These are phyloP conservation scores for Teratosphaeria pseudoeucalypti DNA, from an alignment of 2,329 filamentous ascomycete genomes.

Conservation along the genomic window DNA sequence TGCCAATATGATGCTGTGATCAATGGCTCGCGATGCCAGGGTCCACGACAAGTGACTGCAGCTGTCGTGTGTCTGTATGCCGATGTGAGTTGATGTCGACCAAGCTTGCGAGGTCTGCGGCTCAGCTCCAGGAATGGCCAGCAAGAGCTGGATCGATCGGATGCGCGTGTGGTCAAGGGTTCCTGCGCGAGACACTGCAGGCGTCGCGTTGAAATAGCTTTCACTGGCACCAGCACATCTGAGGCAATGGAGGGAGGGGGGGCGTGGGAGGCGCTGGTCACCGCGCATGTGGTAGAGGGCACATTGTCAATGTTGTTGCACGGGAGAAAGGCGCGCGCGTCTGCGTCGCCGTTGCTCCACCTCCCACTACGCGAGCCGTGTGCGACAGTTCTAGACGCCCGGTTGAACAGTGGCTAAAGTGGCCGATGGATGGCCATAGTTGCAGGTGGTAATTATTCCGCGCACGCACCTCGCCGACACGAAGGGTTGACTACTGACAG, in stretches of 20 bases:
- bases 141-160: background rate
- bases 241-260: background rate
- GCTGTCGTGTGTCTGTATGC: background rate
- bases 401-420: background rate
- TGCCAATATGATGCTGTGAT: background rate
- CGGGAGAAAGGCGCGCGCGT: background rate
- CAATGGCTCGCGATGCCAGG: background rate
- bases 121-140: background rate
- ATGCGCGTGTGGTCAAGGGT: background rate
- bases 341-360: background rate
- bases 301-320: background rate
- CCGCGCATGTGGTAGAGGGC: background rate
- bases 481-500: background rate
- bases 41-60: background rate
- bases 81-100: background rate
- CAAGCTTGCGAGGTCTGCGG: background rate
- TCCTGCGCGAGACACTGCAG: too few relatives aligned
- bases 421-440: background rate
- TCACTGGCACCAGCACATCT: background rate
- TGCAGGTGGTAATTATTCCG: background rate
- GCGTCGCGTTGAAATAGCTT: background rate
- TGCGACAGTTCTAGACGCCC: background rate
- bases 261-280: background rate
- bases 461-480: background rate
- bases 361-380: background rate